These are phyloP conservation scores for Leonotis leonurus DNA, from an alignment of 257 asterid genomes.

Conservation along the genomic window DNA sequence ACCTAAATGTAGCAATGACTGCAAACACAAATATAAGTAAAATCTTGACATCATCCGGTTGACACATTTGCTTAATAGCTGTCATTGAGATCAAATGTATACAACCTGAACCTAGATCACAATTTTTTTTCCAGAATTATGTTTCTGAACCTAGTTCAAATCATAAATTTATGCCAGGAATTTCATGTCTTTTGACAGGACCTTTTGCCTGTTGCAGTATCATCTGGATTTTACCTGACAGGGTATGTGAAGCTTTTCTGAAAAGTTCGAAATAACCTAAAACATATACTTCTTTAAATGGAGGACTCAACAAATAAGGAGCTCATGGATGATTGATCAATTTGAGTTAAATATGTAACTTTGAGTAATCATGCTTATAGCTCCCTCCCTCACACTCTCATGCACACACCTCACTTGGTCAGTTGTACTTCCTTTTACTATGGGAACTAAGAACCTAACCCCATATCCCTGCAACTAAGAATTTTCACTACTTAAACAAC, in stretches of 20 bases:
- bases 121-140: no score
- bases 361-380: neutral
- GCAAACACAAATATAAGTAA: neutral
- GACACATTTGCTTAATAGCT: no score
- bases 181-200: no score
- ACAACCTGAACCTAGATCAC: no score
- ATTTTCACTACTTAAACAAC: neutral
- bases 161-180: no score
- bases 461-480: neutral
- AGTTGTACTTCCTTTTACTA: neutral
- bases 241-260: neutral
- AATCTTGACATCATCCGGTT: neutral
- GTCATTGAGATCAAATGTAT: no score
- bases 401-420: neutral
- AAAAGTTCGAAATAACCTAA: neutral
- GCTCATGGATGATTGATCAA: neutral
- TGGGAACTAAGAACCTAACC: neutral
- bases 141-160: no score
- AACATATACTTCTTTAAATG: neutral
- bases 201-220: no score
- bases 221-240: neutral
- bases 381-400: neutral
- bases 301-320: neutral
- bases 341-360: neutral
- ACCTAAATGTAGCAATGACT: neutral